Base-by-base conservation (phyloP, 495 filamentous ascomycete genomes). In the Tuber aestivum region DNA sequence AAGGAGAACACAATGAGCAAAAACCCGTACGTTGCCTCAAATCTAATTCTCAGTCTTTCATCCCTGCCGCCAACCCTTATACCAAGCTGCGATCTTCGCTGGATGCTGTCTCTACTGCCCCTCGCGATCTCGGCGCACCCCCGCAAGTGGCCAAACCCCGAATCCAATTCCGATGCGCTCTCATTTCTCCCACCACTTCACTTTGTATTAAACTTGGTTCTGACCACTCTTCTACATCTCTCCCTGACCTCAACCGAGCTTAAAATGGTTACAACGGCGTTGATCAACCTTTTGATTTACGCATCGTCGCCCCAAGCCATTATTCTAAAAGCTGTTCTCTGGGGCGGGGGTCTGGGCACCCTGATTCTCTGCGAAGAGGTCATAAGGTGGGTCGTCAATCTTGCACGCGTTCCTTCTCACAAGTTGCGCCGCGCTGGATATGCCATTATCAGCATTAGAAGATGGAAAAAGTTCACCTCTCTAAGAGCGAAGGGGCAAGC, bases 401-500 rank as follows among this genome's bases (percentile, higher is more conserved):
- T 99, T 65, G 94, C 95, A 27, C 87, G 96, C 61, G 92, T 99
- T 48, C 95, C 95, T 3, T 92, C 88, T 76, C 97, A 95, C 93
- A 91, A 94, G 45, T 94, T 98, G 77, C 89, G 90, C 76, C 89
- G 90, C 32, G 83, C 87, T 20, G 82, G 76, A 27, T 37, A 84
- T 70, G 56, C 74, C 18, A 72, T 81, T 68, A 77, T 78, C 69
- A 76, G 77, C 16, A 56, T 82, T 32, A 75, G 65, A 27, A 81
- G 23, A 41, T 74, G 74, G 75, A 56, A 85, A 80, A 81, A 77
- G 74, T 32, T 75, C 4, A 69, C 71, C 27, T 38, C 44, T 0
- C n/a, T 79, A 27, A 72, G 69, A 40, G 71, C 45, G 27, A 78
- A 72, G 71, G 73, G 70, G 48, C 78, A 82, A 68, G 73, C 81